Percentiles rank a stretch among this genome's conserved stretches.
Conservation (phyloP, 352 stramenopile species). For the Phytophthora ohioensis region DNA sequence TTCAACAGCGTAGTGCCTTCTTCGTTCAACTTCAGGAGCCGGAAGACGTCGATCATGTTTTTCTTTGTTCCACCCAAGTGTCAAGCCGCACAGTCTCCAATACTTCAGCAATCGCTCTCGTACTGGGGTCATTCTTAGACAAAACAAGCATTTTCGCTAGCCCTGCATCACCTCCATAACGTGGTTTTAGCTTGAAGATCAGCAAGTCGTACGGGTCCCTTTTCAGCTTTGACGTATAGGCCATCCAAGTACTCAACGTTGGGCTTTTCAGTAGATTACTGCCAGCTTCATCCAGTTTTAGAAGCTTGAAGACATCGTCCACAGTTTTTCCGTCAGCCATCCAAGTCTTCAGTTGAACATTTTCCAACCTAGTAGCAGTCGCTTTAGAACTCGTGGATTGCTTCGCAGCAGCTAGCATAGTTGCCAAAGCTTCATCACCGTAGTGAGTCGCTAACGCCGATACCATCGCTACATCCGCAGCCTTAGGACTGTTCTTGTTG, state of each 20-base stretch:
- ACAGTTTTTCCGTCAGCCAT: background rate
- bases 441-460: slow-evolving; percentile 4
- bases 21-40: slow-evolving; percentile 12
- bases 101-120: background rate
- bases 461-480: background rate
- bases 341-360: background rate
- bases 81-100: slow-evolving; percentile 7
- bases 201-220: slow-evolving; percentile 13
- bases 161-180: background rate
- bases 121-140: background rate
- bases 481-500: background rate
- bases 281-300: slow-evolving; percentile 5
- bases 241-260: background rate
- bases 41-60: background rate
- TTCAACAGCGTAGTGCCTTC: slow-evolving; percentile 3
- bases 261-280: slow-evolving; percentile 6
- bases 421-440: background rate
- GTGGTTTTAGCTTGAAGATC: background rate
- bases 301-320: background rate
- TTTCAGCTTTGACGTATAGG: background rate
- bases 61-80: background rate
- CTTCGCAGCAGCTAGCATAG: slow-evolving; percentile 1
- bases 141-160: slow-evolving; percentile 6
- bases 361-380: background rate
- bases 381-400: background rate